A percentile compares a stretch with the other conserved stretches of the same genome.
These are phyloP conservation scores for Talaromyces verruculosus DNA, from an alignment of 2,329 filamentous ascomycete genomes.

Conservation along the genomic window DNA sequence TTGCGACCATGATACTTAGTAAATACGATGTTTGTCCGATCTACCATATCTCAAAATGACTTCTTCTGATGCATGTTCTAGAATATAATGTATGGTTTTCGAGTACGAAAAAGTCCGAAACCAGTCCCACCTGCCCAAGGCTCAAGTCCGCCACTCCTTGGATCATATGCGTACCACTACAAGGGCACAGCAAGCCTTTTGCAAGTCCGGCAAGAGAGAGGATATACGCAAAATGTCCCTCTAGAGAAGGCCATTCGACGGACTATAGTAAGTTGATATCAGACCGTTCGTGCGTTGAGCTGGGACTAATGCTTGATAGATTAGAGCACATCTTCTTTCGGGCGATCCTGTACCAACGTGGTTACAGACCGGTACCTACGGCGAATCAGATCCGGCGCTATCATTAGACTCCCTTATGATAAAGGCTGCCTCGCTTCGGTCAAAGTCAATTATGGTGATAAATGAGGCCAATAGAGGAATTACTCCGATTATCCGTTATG, in stretches of 20 bases:
- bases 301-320: not conserved
- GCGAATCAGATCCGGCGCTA: not conserved
- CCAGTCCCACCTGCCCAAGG: not conserved
- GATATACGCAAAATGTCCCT: slow-evolving; percentile 13
- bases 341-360: not conserved
- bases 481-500: not conserved
- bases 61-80: not conserved
- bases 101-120: not conserved
- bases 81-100: slow-evolving; percentile 10
- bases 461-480: not conserved
- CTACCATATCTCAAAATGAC: not conserved
- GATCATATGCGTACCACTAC: slow-evolving; percentile 25
- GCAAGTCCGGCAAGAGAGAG: slow-evolving; percentile 22
- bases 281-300: not conserved
- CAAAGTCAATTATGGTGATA: not conserved
- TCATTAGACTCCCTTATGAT: slow-evolving; percentile 14
- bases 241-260: slow-evolving; percentile 24
- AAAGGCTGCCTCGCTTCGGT: slow-evolving; percentile 15
- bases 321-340: slow-evolving; percentile 1
- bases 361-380: not conserved
- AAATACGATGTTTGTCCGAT: slow-evolving; percentile 24
- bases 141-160: slow-evolving; percentile 11
- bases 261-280: slow-evolving; percentile 22
- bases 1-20: slow-evolving; percentile 27
- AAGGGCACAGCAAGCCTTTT: slow-evolving; percentile 27